Base-by-base conservation (phyloP, 2,329 filamentous ascomycete species). In the Colletotrichum horii region DNA sequence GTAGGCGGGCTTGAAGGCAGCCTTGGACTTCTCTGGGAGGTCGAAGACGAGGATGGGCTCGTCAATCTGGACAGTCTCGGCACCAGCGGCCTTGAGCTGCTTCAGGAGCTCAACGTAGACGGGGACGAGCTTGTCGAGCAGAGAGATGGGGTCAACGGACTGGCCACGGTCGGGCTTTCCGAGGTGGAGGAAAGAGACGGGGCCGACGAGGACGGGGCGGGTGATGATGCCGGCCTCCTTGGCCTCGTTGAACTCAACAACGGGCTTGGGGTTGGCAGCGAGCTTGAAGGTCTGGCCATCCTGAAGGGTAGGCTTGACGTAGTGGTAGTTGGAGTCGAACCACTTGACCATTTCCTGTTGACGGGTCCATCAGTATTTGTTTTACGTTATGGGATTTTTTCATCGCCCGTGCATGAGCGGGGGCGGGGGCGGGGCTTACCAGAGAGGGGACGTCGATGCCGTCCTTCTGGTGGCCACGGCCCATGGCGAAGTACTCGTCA, bases 251-350 rank as follows among this genome's bases (percentile, higher is more conserved):
- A 97, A 99, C 88, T 99, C 95, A 81, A 86, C 90, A 80, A 99
- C 95, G 81, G 97, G 96, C 94, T 99, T 99, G 86, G 97, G 96
- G 87, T 93, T 94, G 81, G 92, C 88, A 78, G 91, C 88, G 78
- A 99, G 95, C 89, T 94, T 96, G 93, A 99, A 99, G 84, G 91
- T 93, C 92, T 99, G 97, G 91, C 95, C 94, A 89, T 98, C 94
- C 89, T 98, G 96, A 80, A 99, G 93, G 78, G 97, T 98, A 79
- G 97, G 97, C 93, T 98, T 98, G 89, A 98, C 97, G 88, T 99
- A 99, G 92, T 98, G 97, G 94, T 99, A 99, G 94, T 99, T 99
- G 80, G 96, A 98, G 92, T 99, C 97, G 86, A 99, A 99, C 97
- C 97, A 99, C 92, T 99, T 99, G 83, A 99, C 97, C 97, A 99